These are phyloP conservation scores for Ceratocystis albifundus DNA, from an alignment of 2,329 filamentous ascomycete genomes.

Conservation along the genomic window DNA sequence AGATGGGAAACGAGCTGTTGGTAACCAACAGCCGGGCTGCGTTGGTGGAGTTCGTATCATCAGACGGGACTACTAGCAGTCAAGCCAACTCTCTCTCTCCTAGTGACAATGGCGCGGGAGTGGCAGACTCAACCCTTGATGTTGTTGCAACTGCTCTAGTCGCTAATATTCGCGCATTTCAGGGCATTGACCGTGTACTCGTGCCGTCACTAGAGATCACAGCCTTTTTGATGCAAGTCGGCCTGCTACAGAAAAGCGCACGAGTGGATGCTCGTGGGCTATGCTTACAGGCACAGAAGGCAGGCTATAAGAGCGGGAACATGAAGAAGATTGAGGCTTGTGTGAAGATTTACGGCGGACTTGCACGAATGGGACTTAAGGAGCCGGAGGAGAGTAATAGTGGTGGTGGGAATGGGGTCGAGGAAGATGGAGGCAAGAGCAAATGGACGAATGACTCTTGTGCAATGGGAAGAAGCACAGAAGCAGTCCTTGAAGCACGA, in stretches of 20 bases:
- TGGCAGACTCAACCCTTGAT: conserved; percentile 31
- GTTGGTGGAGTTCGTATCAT: conserved; percentile 44
- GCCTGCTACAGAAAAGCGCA: conserved; percentile 35
- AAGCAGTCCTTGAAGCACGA: conserved; percentile 41
- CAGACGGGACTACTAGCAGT: conserved; percentile 20
- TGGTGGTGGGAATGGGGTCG: background rate
- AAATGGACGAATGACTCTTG: background rate
- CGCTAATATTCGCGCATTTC: conserved; percentile 41
- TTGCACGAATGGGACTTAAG: conserved; percentile 37
- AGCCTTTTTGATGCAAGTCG: conserved; percentile 62
- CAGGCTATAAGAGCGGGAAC: conserved; percentile 72
- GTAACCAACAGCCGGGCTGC: conserved; percentile 57
- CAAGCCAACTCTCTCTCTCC: background rate
- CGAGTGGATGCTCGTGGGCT: conserved; percentile 43
- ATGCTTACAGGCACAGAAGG: conserved; percentile 61
- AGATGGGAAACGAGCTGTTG: conserved; percentile 65
- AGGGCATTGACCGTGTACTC: conserved; percentile 56
- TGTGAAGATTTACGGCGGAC: conserved; percentile 63
- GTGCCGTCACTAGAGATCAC: conserved; percentile 67
- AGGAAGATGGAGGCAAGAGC: background rate
- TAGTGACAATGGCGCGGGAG: background rate
- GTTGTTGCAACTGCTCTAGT: conserved; percentile 42
- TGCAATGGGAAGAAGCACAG: conserved; percentile 23
- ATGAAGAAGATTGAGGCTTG: conserved; percentile 72
- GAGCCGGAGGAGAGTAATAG: conserved; percentile 10